Evolutionary conservation across 495 filamentous ascomycete genomes (phyloP), one percentile per base, ranked within the genome.

Genomic region (Penicillium canariense): DNA sequence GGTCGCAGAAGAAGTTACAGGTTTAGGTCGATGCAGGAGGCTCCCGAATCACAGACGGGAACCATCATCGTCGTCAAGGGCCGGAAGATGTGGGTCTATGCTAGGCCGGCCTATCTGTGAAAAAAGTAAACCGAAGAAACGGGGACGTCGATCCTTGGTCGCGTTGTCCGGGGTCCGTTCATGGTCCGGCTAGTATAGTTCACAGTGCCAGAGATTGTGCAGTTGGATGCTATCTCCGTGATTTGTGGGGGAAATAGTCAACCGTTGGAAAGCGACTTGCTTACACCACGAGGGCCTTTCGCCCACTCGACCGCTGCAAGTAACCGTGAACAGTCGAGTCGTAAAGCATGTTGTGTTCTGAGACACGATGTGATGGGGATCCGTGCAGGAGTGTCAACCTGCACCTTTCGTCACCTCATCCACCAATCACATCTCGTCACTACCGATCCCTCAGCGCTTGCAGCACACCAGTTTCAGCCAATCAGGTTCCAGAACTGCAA

Each of bases 291-390:
- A 46, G 26, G 25, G 17, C 43, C 38, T 42, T 17, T 42, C 18
- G 38, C 38, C 38, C 18, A 46, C 12, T 6, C 30, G 26, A 43
- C 9, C 12, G 26, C 43, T 46, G 43, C 43, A 46, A 23, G 25
- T 27, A 46, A 46, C 43, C 43, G 43, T 46, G 43, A 46, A 30
- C 43, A 28, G 31, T 48, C 35, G 40, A 50, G 36, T 49, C 36
- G 43, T 17, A 23, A 46, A 25, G 30, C 34, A 15, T 20, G 31
- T 34, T 51, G 44, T 56, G 56, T 59, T 56, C 53, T 48, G 55
- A 65, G 55, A 59, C 51, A 48, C 31, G 54, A 58, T 67, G 63
- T 67, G 63, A 67, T 59, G 42, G 52, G 59, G 59, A 63, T 63
- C 60, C 57, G 60, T 62, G 57, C 58, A 56, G 56, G 25, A 56